Base-by-base conservation (phyloP, 2,329 filamentous ascomycete genomes). In the Aspergillus viridinutans region DNA sequence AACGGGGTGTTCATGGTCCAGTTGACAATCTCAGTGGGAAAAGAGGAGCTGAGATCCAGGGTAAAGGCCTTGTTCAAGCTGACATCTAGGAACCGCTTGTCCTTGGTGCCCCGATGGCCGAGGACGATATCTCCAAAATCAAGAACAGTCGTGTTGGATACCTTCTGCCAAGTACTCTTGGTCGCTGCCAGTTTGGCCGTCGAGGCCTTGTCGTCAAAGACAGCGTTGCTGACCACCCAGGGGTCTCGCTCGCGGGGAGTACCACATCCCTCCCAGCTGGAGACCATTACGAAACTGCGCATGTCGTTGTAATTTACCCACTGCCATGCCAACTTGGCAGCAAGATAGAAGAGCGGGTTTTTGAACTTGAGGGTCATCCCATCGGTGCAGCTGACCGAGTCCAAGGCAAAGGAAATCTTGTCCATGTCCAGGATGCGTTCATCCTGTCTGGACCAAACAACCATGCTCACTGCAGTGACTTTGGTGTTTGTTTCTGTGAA, bases 251-350 rank as follows among this genome's bases (percentile, higher is more conserved):
- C 50, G 6, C 42, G 35, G 23, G 50, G 28, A 8, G 43, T 32
- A 21, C 56, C 56, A 9, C 56, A 58, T 14, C 29, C 29, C 12
- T 32, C 29, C 29, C 29, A 32, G 29, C 29, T 32, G 29, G 29
- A 32, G 29, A 58, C 43, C 14, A 58, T 21, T 5, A 58, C 52
- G 14, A 58, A 58, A 3, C 52, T 55, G 17, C 56, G 56, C 29
- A 55, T 49, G 28, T 58, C 56, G 20, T 58, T 52, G n/a, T 52
- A 58, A 43, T 58, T 58, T 17, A 58, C 56, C 56, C 56, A 58
- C 20, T 35, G 8, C 56, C 56, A 58, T 4, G 56, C 56, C 1
- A 50, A 21, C 49, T 58, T 58, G 10, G 56, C 56, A 3, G 56
- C 56, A 10, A 45, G n/a, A 21, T 58, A 58, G 49, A 58, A 55